Conservation (phyloP, 768 basidiomycete species). For the Boletus sensibilis region DNA sequence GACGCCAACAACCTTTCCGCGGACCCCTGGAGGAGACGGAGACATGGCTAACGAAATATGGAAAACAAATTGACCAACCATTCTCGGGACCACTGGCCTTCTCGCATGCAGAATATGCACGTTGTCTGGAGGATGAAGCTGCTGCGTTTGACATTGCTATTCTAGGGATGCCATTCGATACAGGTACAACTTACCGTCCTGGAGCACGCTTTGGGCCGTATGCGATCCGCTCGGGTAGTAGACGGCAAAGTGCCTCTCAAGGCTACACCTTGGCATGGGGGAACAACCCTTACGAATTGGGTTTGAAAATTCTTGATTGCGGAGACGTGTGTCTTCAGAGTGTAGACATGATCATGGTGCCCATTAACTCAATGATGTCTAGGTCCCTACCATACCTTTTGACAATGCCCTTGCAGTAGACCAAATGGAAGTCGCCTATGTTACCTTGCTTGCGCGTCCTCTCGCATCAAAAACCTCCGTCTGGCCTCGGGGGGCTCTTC, state of each 20-base stretch:
- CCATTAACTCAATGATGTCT: neutral
- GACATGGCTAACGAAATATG: constrained; percentile 73
- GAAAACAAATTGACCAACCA: constrained; percentile 65
- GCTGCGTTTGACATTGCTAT: constrained; percentile 58
- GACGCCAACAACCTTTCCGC: constrained; percentile 17
- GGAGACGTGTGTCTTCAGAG: constrained; percentile 57
- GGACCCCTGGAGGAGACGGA: constrained; percentile 17
- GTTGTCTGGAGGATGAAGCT: constrained; percentile 24
- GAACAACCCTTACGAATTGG: constrained; percentile 59
- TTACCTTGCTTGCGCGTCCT: constrained; percentile 64
- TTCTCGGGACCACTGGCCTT: constrained; percentile 84
- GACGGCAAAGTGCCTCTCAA: constrained; percentile 58
- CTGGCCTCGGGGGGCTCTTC: constrained; percentile 27
- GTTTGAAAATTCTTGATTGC: constrained; percentile 70
- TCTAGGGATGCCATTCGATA: constrained; percentile 80
- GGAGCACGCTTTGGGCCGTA: constrained; percentile 88
- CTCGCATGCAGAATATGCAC: constrained; percentile 70
- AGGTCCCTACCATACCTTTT: constrained; percentile 78
- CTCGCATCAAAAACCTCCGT: constrained; percentile 30
- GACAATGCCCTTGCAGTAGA: constrained; percentile 83
- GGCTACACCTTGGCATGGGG: constrained; percentile 75
- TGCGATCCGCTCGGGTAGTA: constrained; percentile 78
- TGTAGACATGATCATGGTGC: neutral
- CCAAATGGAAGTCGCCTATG: constrained; percentile 85
- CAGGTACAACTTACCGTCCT: constrained; percentile 49